These are phyloP conservation scores for Stagonosporopsis rhizophila DNA, from an alignment of 2,329 filamentous ascomycete species.

Conservation along the genomic window DNA sequence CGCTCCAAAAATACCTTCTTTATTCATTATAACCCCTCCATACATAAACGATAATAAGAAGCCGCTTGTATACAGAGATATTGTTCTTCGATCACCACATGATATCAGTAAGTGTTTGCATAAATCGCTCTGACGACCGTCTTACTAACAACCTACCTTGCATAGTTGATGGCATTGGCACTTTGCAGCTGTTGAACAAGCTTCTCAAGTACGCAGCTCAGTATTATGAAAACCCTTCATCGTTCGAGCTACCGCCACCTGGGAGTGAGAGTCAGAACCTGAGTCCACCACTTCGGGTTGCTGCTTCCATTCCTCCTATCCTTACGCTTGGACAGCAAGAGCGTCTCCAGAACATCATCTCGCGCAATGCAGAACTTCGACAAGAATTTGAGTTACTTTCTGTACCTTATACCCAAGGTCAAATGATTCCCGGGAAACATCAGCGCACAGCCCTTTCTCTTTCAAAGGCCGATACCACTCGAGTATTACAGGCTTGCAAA, in stretches of 20 bases:
- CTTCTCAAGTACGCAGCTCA: neutral
- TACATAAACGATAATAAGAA: neutral
- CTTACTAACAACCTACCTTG: neutral
- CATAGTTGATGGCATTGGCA: neutral
- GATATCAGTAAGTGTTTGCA: neutral
- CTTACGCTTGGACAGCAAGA: constrained; percentile 4
- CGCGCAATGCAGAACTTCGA: constrained; percentile 4
- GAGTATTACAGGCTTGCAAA: constrained; percentile 17
- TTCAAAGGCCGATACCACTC: constrained; percentile 4
- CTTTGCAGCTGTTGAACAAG: neutral
- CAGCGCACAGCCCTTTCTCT: constrained; percentile 18
- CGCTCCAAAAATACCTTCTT: constrained; percentile 34
- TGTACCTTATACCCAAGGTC: neutral
- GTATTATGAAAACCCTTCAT: neutral
- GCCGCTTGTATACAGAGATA: constrained; percentile 21
- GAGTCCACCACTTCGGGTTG: constrained; percentile 19
- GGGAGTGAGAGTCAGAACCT: constrained; percentile 40
- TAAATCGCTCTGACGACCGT: neutral
- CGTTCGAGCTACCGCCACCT: constrained; percentile 10
- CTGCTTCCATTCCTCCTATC: constrained; percentile 14
- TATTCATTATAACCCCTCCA: neutral
- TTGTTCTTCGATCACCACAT: neutral
- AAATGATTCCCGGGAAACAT: constrained; percentile 12
- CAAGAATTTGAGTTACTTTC: neutral
- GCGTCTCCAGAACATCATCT: constrained; percentile 7